Evolutionary conservation across 2,329 filamentous ascomycete species (phyloP).

Genomic region (Aspergillus japonicus): DNA sequence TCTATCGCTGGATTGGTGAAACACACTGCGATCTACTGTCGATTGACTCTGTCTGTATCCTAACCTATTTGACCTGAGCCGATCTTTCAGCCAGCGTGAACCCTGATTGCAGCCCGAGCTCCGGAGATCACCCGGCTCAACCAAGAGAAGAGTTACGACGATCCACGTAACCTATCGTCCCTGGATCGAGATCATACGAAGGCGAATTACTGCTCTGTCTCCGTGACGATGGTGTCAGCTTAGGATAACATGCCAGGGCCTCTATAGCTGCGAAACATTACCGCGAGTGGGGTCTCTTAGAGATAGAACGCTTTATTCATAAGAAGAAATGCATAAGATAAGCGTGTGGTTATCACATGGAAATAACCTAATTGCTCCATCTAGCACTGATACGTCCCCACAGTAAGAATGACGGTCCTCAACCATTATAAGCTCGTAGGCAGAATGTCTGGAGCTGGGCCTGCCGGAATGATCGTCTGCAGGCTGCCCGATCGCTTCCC

Average conservation of each 20-base stretch:
- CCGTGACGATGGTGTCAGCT: too few relatives aligned
- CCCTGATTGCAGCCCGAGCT: neutral
- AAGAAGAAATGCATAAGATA: neutral
- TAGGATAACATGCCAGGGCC: too few relatives aligned
- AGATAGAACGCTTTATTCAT: neutral
- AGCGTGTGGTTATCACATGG: neutral
- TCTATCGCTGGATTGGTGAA: neutral
- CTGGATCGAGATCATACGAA: too few relatives aligned
- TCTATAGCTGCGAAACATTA: too few relatives aligned
- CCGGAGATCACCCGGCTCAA: neutral
- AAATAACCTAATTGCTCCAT: neutral
- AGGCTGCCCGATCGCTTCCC: constrained; percentile 20
- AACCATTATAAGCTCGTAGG: constrained; percentile 13
- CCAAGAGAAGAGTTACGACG: neutral
- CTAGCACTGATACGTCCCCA: neutral
- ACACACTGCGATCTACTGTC: neutral
- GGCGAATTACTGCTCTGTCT: too few relatives aligned
- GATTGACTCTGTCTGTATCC: neutral
- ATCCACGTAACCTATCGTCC: neutral
- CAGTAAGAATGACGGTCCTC: neutral
- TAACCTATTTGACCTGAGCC: neutral
- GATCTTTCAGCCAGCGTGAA: neutral
- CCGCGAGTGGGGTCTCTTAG: too few relatives aligned
- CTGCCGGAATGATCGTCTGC: constrained; percentile 27
- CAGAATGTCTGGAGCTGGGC: constrained; percentile 29